Percentiles rank a stretch among this genome's conserved stretches.
Conservation (phyloP, 2,329 filamentous ascomycete genomes). For the Fusarium sp. region DNA sequence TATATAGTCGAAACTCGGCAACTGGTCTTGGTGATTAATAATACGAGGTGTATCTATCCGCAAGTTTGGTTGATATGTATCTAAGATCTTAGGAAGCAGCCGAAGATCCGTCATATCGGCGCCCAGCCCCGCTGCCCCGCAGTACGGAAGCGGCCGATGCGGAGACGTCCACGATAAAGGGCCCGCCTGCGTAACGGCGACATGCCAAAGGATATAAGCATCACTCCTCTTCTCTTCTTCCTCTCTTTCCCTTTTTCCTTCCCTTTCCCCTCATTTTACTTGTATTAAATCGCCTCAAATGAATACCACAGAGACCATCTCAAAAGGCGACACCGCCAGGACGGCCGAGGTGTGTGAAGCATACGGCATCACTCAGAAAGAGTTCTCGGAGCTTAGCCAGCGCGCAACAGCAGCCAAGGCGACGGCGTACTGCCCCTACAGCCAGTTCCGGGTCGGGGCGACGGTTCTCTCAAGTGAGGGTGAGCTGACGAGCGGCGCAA, state of each 20-base stretch:
- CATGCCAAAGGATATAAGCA: slow-evolving; percentile 32
- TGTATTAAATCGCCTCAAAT: slow-evolving; percentile 19
- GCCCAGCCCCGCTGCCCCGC: slow-evolving; percentile 38
- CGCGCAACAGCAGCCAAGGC: slow-evolving; percentile 79
- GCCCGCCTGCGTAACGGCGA: slow-evolving; percentile 32
- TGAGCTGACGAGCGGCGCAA: slow-evolving; percentile 72
- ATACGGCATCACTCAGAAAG: slow-evolving; percentile 67
- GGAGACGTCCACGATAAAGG: slow-evolving; percentile 43
- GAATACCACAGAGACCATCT: slow-evolving; percentile 45
- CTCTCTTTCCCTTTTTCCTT: background rate
- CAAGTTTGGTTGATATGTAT: background rate
- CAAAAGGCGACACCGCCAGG: slow-evolving; percentile 48
- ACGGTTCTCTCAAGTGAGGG: slow-evolving; percentile 73
- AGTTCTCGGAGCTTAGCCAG: slow-evolving; percentile 74
- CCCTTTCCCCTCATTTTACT: background rate
- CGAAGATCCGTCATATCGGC: slow-evolving; percentile 34
- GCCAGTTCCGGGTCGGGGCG: slow-evolving; percentile 89
- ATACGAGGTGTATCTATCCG: too few species aligned
- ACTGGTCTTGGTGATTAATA: too few species aligned
- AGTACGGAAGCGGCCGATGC: slow-evolving; percentile 44
- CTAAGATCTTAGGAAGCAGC: slow-evolving; percentile 28
- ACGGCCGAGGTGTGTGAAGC: slow-evolving; percentile 48
- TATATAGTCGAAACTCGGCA: slow-evolving; percentile 22
- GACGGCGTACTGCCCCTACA: slow-evolving; percentile 92
- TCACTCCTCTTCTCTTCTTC: slow-evolving; percentile 6